These are phyloP conservation scores for Candida koratica DNA, from an alignment of 805 yeast genomes.

Conservation along the genomic window DNA sequence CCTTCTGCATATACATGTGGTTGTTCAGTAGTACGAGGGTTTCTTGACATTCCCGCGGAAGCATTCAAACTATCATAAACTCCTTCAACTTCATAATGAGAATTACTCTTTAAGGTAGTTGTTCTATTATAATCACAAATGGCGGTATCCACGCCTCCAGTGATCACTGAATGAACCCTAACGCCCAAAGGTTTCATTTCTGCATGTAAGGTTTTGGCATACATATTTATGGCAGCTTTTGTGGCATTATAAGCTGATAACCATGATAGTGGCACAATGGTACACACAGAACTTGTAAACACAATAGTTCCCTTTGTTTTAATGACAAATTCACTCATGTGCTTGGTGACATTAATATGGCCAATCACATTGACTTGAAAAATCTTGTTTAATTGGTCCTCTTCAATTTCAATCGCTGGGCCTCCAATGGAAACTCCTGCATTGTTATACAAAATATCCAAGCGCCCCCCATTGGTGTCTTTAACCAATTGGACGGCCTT, in stretches of 20 bases:
- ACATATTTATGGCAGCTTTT: constrained; percentile 23
- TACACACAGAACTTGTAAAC: constrained; percentile 36
- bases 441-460: constrained; percentile 40
- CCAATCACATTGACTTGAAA: constrained; percentile 40
- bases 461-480: constrained; percentile 25
- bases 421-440: constrained; percentile 31
- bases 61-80: constrained; percentile 18
- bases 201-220: constrained; percentile 16
- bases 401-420: constrained; percentile 31
- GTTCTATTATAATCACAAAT: constrained; percentile 11
- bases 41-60: constrained; percentile 22
- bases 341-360: constrained; percentile 32
- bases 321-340: constrained; percentile 28
- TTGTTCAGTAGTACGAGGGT: constrained; percentile 14
- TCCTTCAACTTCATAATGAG: constrained; percentile 14
- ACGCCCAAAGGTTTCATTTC: constrained; percentile 20
- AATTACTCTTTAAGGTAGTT: background rate
- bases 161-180: constrained; percentile 17
- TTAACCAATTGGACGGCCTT: constrained; percentile 21
- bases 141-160: constrained; percentile 21
- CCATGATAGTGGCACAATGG: constrained; percentile 31
- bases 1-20: constrained; percentile 26
- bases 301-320: constrained; percentile 32
- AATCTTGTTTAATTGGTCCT: constrained; percentile 16
- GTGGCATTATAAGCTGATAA: constrained; percentile 30